Conservation (phyloP, 129 eudicot species). For the Lactuca saligna region DNA sequence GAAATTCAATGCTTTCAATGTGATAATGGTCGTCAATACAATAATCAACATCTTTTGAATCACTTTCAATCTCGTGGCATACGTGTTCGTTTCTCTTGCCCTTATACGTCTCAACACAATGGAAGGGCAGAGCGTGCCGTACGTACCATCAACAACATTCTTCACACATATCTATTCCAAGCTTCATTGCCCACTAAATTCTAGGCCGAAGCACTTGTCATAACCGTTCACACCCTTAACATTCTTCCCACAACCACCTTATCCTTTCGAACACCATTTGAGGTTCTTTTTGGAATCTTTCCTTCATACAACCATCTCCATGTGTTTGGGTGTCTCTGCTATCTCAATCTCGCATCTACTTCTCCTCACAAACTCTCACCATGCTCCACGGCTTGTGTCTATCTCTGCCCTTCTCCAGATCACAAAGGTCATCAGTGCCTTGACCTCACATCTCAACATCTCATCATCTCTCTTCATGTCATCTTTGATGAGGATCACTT, state of each 20-base stretch:
- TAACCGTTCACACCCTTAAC: not conserved
- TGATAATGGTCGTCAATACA: not conserved
- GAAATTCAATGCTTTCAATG: not conserved
- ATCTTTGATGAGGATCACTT: no score
- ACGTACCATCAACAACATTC: not conserved
- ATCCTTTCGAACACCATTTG: not conserved
- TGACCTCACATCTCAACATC: no score
- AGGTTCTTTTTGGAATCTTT: not conserved
- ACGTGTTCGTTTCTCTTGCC: not conserved
- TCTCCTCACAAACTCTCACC: no score
- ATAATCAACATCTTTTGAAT: not conserved
- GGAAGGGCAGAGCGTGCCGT: not conserved
- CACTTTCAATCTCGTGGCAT: not conserved
- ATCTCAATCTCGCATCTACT: not conserved
- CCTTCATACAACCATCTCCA: not conserved
- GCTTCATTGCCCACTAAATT: not conserved
- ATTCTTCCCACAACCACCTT: not conserved
- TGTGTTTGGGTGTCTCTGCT: not conserved
- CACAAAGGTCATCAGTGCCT: no score
- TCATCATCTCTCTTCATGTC: no score
- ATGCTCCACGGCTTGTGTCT: not conserved
- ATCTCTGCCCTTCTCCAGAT: not conserved
- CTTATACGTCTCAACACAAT: not conserved
- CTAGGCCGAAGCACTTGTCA: not conserved
- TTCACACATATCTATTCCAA: not conserved